Evolutionary conservation across 345 rosid species (phyloP), one percentile per base, ranked within the genome.

Genomic region (Eucalyptus tenuipes): DNA sequence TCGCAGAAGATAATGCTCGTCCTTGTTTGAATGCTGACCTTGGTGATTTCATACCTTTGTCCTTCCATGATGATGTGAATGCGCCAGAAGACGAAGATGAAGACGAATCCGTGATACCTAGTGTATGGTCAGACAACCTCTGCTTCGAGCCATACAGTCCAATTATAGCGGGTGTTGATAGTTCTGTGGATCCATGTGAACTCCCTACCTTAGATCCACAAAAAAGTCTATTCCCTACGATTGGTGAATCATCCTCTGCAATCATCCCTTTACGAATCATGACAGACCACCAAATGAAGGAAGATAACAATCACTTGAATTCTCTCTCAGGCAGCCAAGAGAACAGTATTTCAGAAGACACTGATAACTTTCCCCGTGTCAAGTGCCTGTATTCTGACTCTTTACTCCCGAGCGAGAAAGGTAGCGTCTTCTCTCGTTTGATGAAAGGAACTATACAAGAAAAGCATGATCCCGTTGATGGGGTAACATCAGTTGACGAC

Each of bases 1-100:
- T 45, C 20, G 14, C 82, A 59, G 45, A 86, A 49, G 53, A 88
- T 47, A 27, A 33, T 49, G 85, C 80, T n/a, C 42, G 44, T 87
- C 86, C 88, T 27, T 82, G 53, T 53, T 53, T 16, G 84, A 37
- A 80, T 61, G 87, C 48, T 71, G 89, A 87, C 10, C 88, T 88
- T 79, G 92, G 89, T 27, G 92, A 91, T 89, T 90, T 89, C 88
- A 90, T 91, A 50, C 91, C 90, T 49, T 53, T 91, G 90, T 57
- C 86, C 48, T 50, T 25, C 49, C 48, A 89, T 81, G 85, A 86
- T 1, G 50, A 86, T 15, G 59, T 8, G 55, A 33, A 49, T 66
- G 0, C 7, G 3, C 44, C 15, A 33, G 87, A 85, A 87, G 85
- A 55, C 44, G 27, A 85, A 13, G 59, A 45, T 6, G 82, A 71